These are phyloP conservation scores for Blastobotrys mokoenaii DNA, from an alignment of 805 yeast species.

Conservation along the genomic window DNA sequence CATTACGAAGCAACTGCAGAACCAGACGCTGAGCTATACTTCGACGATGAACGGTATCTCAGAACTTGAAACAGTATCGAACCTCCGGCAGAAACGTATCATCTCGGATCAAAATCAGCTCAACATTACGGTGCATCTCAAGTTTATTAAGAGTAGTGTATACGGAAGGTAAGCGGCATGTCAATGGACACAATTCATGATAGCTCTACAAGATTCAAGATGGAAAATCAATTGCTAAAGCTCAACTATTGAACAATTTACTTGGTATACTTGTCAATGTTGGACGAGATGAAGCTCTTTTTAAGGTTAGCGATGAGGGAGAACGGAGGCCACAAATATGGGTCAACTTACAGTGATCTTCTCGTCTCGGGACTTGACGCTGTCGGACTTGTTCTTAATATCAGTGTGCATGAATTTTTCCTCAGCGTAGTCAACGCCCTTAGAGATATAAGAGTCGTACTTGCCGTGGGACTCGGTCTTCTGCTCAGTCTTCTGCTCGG, in stretches of 20 bases:
- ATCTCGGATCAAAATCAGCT: background rate
- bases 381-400: constrained; percentile 11
- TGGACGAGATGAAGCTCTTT: constrained; percentile 13
- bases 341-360: constrained; percentile 11
- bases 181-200: no score
- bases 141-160: background rate
- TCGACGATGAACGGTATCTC: background rate
- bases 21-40: background rate
- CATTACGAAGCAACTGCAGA: background rate
- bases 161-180: no score
- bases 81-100: background rate
- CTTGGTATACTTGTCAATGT: constrained; percentile 10
- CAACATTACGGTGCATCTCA: background rate
- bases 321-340: background rate
- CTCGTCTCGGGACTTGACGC: constrained; percentile 11
- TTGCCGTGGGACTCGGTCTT: constrained; percentile 6
- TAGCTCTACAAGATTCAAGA: no score
- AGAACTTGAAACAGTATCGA: background rate
- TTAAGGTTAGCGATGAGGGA: background rate
- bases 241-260: no score
- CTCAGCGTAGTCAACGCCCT: constrained; percentile 23
- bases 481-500: background rate
- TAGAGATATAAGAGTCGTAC: constrained; percentile 26
- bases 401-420: constrained; percentile 15
- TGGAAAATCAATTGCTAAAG: no score